Evolutionary conservation across 75 land plant genomes (phyloP), one percentile per base, ranked within the genome.

Genomic region (Picea glauca): DNA sequence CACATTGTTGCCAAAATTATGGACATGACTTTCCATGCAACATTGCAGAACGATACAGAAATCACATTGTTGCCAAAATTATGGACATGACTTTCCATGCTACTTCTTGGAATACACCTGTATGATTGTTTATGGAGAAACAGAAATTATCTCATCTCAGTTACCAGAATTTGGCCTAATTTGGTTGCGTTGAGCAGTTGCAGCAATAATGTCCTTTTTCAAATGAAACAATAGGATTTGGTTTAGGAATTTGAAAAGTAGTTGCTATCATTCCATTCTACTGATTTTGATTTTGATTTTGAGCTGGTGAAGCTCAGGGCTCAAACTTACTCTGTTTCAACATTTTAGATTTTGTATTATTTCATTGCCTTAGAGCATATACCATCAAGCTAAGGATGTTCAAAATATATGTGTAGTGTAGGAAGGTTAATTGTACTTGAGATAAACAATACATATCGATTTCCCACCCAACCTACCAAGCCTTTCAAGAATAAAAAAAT

Each of bases 121-220:
- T 40, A 83, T 81, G 84, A 58, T 65, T 32, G 15, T 83, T 26
- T 80, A 80, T 75, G 84, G 84, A 56, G 65, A 32, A 13, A 50
- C 46, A 13, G 54, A 83, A 62, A 18, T 80, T n/a, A 2, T 83
- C 23, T 31, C 74, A 18, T 83, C 84, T 50, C 84, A 75, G 62
- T 80, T 83, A 31, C 68, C 83, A 46, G 32, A 64, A 23, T 83
- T 83, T 35, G 43, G 60, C 62, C 58, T 72, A 35, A 57, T 83
- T 26, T 80, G 83, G 68, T 62, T 67, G 18, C 78, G 74, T 23
- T 83, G 83, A 23, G 63, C 74, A 60, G 58, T 80, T 31, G 84
- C 83, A 63, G 72, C 83, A 9, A 33, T 80, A n/a, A 83, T 83
- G 83, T 83, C 84, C 33, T 50, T 75, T 75, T 61, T 73, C 73